Percentiles rank a stretch among this genome's conserved stretches.
Conservation (phyloP, 805 yeast genomes). For the Priceomyces fermenticarens region DNA sequence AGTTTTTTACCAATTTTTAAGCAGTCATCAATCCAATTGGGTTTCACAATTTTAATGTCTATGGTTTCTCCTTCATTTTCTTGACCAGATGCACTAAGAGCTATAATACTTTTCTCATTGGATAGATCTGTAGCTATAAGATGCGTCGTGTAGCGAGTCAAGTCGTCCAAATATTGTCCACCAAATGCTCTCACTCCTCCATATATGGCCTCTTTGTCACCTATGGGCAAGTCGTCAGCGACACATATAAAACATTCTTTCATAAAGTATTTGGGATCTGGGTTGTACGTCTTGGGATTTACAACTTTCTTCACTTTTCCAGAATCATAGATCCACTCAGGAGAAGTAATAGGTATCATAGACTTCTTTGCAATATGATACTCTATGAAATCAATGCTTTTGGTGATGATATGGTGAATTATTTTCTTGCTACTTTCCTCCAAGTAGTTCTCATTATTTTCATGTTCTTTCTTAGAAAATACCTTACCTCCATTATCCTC, state of each 20-base stretch:
- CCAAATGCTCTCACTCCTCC: conserved; percentile 74
- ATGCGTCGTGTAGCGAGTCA: conserved; percentile 78
- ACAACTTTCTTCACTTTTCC: conserved; percentile 36
- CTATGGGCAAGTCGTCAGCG: conserved; percentile 51
- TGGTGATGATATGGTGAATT: conserved; percentile 52
- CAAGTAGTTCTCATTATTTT: conserved; percentile 16
- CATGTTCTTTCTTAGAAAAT: conserved; percentile 15
- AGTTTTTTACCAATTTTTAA: conserved; percentile 49
- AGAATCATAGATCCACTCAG: conserved; percentile 59
- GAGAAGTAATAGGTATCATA: conserved; percentile 65
- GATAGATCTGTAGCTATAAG: conserved; percentile 54
- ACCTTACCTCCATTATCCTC: conserved; percentile 20
- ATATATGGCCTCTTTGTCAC: conserved; percentile 64
- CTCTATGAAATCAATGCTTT: conserved; percentile 50
- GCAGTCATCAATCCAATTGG: conserved; percentile 79
- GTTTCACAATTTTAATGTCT: conserved; percentile 60
- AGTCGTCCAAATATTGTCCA: conserved; percentile 61
- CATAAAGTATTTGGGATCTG: conserved; percentile 66
- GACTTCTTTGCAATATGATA: conserved; percentile 44
- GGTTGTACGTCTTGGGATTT: conserved; percentile 61
- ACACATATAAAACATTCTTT: conserved; percentile 60
- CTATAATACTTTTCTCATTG: conserved; percentile 58
- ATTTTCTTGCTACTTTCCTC: conserved; percentile 10
- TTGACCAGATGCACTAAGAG: conserved; percentile 33
- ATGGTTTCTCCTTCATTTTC: conserved; percentile 21